Base-by-base conservation (phyloP, 1,284 basidiomycete species). In the Ceratobasidium sp. region DNA sequence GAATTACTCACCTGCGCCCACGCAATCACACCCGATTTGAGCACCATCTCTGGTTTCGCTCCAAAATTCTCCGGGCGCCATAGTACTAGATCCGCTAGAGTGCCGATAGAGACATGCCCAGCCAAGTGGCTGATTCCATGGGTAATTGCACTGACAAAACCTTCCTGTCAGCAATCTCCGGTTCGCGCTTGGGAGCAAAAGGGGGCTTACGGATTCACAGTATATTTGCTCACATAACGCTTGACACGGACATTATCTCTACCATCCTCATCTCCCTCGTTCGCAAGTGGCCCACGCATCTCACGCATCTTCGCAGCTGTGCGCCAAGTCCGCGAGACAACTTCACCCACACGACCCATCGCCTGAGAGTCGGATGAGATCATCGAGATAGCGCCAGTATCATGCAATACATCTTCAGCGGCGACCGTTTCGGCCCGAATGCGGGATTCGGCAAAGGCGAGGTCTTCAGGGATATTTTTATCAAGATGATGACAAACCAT, bases 311-410 rank as follows among this genome's bases (percentile, higher is more conserved):
- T 99, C 84, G 93, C 94, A 20, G 98, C 98, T 0, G 98, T 99
- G 52, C 97, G 89, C 98, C 98, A 99, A 0, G 98, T 98, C 56
- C 98, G 88, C 56, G 92, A 91, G 7, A 97, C 87, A 7, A 99
- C 97, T 84, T 99, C 98, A 12, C 96, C 98, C 12, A 99, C 96
- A 13, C 96, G 91, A 20, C 98, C 97, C 98, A 99, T 99, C 0
- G 97, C 97, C 85, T 98, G 97, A 1, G 96, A 94, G 84, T 99
- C 97, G 3, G 94, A 96, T 80, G 92, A 94, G 81, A 99, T 98
- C 92, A 99, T 98, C 2, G 95, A 93, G 64, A 99, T 98, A 0
- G 97, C 96, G 0, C 98, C 98, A 0, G 86, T 90, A 84, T 99
- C 97, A 78, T 99, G 97, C 56, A 99, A 87, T 23, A 99, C 94